A percentile compares a stretch with the other conserved stretches of the same genome.
Evolutionary conservation across 371 early-diverging fungal genomes (phyloP).

Genomic region (Sanchytrium tribonematis): DNA sequence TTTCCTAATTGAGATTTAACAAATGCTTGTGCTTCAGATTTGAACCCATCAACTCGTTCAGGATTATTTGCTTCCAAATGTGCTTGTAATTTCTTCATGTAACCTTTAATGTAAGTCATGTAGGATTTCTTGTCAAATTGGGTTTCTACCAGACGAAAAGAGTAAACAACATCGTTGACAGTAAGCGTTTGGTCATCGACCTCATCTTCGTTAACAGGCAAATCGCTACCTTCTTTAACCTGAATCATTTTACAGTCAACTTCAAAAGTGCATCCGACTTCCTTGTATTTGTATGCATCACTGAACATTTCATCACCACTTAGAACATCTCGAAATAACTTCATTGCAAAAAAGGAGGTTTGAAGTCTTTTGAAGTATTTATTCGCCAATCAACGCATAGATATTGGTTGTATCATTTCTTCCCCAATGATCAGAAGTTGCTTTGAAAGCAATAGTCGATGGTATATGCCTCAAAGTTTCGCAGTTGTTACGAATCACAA

Average conservation of each 20-base stretch:
- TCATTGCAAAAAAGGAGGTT: not conserved
- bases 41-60: slow-evolving; percentile 35
- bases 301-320: slow-evolving; percentile 59
- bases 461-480: too few species aligned
- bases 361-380: too few species aligned
- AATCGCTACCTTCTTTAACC: slow-evolving; percentile 1
- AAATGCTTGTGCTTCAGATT: slow-evolving; percentile 26
- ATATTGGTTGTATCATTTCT: too few species aligned
- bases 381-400: too few species aligned
- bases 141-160: slow-evolving; percentile 42
- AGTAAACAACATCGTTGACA: slow-evolving; percentile 66
- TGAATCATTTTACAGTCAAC: slow-evolving; percentile 35
- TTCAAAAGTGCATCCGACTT: slow-evolving; percentile 36
- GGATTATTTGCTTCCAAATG: slow-evolving; percentile 31
- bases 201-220: slow-evolving; percentile 21
- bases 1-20: slow-evolving; percentile 45
- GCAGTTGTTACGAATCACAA: too few species aligned
- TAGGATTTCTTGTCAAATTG: slow-evolving; percentile 72
- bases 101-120: slow-evolving; percentile 63
- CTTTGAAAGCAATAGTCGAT: too few species aligned
- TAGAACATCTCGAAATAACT: not conserved
- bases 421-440: too few species aligned
- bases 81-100: slow-evolving; percentile 33
- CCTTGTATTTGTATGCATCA: slow-evolving; percentile 48
- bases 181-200: slow-evolving; percentile 30